Percentiles rank a stretch among this genome's conserved stretches.
Evolutionary conservation across 1,284 basidiomycete species (phyloP).

Genomic region (Melampsora occidentalis): DNA sequence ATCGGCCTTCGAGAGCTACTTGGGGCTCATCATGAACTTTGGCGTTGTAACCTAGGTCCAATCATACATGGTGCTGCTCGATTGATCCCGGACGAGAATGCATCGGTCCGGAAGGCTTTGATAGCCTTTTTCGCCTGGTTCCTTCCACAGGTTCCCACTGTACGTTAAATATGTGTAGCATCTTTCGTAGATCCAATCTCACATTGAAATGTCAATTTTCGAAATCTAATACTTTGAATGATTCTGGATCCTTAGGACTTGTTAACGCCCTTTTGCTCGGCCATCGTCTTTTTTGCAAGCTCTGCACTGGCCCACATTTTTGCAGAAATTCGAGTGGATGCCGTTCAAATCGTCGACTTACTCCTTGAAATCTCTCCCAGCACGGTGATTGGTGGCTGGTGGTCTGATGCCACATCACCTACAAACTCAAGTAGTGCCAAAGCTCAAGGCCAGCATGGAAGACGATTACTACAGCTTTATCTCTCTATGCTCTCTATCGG

Average conservation of each 20-base stretch:
- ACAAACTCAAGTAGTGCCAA: neutral
- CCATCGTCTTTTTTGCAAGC: conserved; percentile 76
- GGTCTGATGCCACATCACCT: conserved; percentile 45
- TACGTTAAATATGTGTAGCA: neutral
- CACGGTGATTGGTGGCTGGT: conserved; percentile 69
- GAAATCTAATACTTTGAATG: neutral
- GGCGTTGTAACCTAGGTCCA: conserved; percentile 63
- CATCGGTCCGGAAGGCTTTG: conserved; percentile 23
- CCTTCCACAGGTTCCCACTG: conserved; percentile 9
- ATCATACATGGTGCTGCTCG: conserved; percentile 69
- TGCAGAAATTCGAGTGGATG: conserved; percentile 86
- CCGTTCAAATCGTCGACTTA: conserved; percentile 74
- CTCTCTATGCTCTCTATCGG: conserved; percentile 59
- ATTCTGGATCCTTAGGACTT: conserved; percentile 59
- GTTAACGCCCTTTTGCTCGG: conserved; percentile 67
- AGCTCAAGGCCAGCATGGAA: conserved; percentile 54
- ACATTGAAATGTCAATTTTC: conserved; percentile 36
- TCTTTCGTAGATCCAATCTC: no score
- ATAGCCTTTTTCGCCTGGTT: conserved; percentile 36
- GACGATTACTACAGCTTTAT: conserved; percentile 69
- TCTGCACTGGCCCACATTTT: conserved; percentile 94
- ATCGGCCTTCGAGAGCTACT: conserved; percentile 76
- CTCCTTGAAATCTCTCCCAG: conserved; percentile 71
- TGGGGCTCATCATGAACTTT: conserved; percentile 63
- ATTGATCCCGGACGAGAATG: conserved; percentile 64